A percentile compares a stretch with the other conserved stretches of the same genome.
phyloP scores from a whole-genome alignment of 2,329 filamentous ascomycete genomes.

The Ceratocystis harringtonii region DNA sequence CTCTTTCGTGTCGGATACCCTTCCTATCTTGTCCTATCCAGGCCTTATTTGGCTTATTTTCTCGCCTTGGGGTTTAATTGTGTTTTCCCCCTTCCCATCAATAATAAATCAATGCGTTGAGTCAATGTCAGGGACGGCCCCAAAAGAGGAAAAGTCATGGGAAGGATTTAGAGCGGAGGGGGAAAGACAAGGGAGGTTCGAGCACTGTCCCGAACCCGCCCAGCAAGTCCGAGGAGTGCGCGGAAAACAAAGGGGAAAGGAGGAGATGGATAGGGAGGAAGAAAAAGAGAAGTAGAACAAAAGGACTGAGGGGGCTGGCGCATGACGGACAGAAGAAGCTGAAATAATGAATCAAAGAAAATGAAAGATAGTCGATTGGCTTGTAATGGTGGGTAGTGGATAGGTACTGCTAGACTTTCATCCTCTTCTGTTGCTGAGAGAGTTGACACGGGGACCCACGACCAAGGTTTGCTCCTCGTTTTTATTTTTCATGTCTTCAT shows the following conservation, averaged over 20 bases:
- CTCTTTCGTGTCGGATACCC: background rate
- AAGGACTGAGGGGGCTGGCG: background rate
- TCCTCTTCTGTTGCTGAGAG: too few relatives aligned
- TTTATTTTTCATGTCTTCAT: too few relatives aligned
- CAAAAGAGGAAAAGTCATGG: slow-evolving; percentile 1
- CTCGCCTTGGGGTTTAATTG: background rate
- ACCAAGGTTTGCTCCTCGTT: too few relatives aligned
- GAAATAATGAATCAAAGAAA: background rate
- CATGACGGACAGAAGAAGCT: background rate
- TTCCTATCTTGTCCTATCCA: background rate
- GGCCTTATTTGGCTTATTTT: background rate
- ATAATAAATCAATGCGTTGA: background rate
- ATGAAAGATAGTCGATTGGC: background rate
- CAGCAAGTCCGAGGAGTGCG: background rate
- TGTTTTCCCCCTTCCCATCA: background rate
- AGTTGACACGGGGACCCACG: too few relatives aligned
- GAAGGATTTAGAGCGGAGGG: slow-evolving; percentile 6
- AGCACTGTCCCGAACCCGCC: background rate
- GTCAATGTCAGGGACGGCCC: background rate
- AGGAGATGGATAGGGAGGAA: background rate
- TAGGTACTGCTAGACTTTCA: background rate
- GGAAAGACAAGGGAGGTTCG: background rate
- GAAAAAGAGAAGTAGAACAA: background rate
- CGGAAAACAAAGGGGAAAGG: background rate
- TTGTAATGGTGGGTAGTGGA: background rate